Evolutionary conservation across 495 filamentous ascomycete species (phyloP).

Genomic region (Filosporella fistucella): DNA sequence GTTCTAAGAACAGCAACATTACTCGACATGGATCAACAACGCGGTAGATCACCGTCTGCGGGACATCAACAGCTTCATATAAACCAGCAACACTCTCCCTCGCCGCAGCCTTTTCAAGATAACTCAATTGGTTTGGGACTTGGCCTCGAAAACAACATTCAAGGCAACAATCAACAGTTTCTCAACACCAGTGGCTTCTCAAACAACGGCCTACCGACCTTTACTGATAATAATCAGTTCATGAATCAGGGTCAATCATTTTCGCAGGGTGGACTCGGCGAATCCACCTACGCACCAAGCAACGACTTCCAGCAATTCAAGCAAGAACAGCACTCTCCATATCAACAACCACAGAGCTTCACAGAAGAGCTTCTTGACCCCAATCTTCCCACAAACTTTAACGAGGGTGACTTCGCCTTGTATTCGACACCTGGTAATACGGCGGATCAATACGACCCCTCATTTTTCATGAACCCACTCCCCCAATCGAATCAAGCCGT

Average conservation of each 20-base stretch:
- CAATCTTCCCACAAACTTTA: slow-evolving; percentile 35
- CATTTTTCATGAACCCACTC: slow-evolving; percentile 43
- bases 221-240: slow-evolving; percentile 14
- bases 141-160: slow-evolving; percentile 9
- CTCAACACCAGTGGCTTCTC: slow-evolving; percentile 7
- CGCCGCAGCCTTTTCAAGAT: slow-evolving; percentile 17
- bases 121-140: slow-evolving; percentile 22
- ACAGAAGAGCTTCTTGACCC: slow-evolving; percentile 23
- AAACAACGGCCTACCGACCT: slow-evolving; percentile 11
- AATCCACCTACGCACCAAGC: slow-evolving; percentile 9
- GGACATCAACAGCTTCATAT: slow-evolving; percentile 26
- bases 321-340: slow-evolving; percentile 10
- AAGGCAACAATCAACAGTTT: slow-evolving; percentile 19
- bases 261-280: slow-evolving; percentile 13
- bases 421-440: slow-evolving; percentile 35
- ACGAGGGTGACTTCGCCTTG: slow-evolving; percentile 47
- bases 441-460: slow-evolving; percentile 38
- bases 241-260: slow-evolving; percentile 19
- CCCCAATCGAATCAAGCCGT: slow-evolving; percentile 39
- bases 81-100: slow-evolving; percentile 20
- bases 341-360: slow-evolving; percentile 21
- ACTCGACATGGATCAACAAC: slow-evolving; percentile 26
- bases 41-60: slow-evolving; percentile 24
- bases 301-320: slow-evolving; percentile 16
- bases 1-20: slow-evolving; percentile 26